Evolutionary conservation across 169 alveolate species (phyloP), one percentile per base, ranked within the genome.

Genomic region (Babesia ovata): DNA sequence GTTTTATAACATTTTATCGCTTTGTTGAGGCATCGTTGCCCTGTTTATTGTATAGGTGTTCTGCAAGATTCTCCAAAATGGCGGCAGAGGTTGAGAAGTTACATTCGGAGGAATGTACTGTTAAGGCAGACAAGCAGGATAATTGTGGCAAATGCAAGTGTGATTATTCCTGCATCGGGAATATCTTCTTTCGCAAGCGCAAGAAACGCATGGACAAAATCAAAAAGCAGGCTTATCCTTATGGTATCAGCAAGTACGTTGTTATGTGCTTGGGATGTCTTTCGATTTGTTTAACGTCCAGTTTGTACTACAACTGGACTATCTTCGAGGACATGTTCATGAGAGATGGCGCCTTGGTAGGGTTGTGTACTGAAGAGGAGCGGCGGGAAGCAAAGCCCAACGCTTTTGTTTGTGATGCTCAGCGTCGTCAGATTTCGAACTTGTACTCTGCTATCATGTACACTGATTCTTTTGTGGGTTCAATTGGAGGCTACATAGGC

Each of bases 271-370:
- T 77, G 65, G 73, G 70, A 28, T 77, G 86, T 59, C 21, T 77
- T 29, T 63, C 74, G n/a, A 63, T 79, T 16, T 57, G 72, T 52
- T 46, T 79, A 22, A 52, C 87, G 22, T 71, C 84, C 9, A 79
- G 87, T 70, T 50, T 72, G 63, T 79, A 79, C 61, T 70, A 79
- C 60, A 79, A 79, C 75, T 79, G 87, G 87, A 60, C 87, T 17
- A 69, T 67, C 26, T 65, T 79, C 44, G 87, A 79, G 79, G 70
- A 58, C 28, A 57, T 70, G 49, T 70, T 79, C 19, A 54, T 79
- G 63, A 28, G 36, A 10, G 58, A 79, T 21, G 57, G 61, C 12
- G 70, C 61, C 24, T 52, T 79, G 29, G 67, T 50, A 28, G 22
- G 39, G 9, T 36, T 79, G 24, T 79, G 87, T 44, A 70, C 84